Conservation (phyloP, 129 eudicot species). For the Flaveria sonorensis region DNA sequence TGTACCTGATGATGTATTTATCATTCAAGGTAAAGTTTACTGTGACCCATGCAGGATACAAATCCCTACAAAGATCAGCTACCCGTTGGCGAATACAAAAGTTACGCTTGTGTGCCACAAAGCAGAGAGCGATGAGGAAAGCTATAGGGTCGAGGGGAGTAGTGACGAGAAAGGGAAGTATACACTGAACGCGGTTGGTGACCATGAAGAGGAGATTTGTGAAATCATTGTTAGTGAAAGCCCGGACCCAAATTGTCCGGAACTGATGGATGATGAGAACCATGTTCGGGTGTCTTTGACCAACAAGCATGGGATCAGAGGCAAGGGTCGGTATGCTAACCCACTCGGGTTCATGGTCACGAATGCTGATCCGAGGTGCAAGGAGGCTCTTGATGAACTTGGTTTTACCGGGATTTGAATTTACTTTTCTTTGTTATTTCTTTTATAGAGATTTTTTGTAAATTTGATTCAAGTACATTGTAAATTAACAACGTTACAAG, state of each 20-base stretch:
- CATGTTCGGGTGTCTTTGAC: constrained; percentile 36
- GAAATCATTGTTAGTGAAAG: constrained; percentile 43
- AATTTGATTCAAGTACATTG: constrained; percentile 10
- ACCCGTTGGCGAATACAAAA: constrained; percentile 31
- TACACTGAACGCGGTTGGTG: constrained; percentile 35
- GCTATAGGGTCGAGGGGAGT: constrained; percentile 35
- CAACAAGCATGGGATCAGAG: constrained; percentile 38
- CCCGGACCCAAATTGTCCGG: constrained; percentile 44
- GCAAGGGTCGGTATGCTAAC: constrained; percentile 42
- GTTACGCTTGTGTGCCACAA: constrained; percentile 53
- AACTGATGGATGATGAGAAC: constrained; percentile 35
- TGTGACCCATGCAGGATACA: constrained; percentile 62
- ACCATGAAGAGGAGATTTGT: constrained; percentile 57
- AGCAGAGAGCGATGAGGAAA: constrained; percentile 14
- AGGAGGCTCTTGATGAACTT: constrained; percentile 40
- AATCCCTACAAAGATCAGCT: constrained; percentile 46
- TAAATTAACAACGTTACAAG: constrained; percentile 9
- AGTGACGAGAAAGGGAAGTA: constrained; percentile 34
- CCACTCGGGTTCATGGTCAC: constrained; percentile 51
- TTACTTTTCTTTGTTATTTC: background rate
- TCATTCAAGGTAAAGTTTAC: constrained; percentile 50
- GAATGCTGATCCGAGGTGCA: constrained; percentile 37
- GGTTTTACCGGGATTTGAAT: constrained; percentile 35
- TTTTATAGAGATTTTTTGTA: background rate
- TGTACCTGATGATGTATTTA: background rate